Evolutionary conservation across 345 rosid genomes (phyloP).

Genomic region (Acer negundo): DNA sequence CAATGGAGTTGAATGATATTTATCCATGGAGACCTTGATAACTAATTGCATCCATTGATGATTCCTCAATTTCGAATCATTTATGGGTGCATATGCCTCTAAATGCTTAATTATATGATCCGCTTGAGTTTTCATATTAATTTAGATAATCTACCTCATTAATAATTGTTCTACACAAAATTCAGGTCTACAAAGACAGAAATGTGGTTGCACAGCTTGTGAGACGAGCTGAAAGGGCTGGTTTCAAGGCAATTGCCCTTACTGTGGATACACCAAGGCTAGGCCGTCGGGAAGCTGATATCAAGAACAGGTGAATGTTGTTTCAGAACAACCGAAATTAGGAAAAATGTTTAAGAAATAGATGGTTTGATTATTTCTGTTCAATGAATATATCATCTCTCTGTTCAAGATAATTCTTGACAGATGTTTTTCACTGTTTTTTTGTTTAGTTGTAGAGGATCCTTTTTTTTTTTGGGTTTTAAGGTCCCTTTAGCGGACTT

Average conservation of each 20-base stretch:
- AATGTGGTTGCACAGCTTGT: slow-evolving; percentile 87
- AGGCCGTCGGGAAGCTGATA: slow-evolving; percentile 94
- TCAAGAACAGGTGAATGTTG: slow-evolving; percentile 79
- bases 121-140: not conserved
- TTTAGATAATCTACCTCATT: not conserved
- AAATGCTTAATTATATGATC: not conserved
- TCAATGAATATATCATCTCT: not conserved
- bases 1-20: not conserved
- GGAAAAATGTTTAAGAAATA: not conserved
- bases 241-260: slow-evolving; percentile 91
- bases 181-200: slow-evolving; percentile 80
- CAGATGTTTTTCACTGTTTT: not conserved
- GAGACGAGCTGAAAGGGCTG: slow-evolving; percentile 89
- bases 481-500: not conserved
- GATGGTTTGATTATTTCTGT: not conserved
- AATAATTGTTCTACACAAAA: not conserved
- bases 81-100: not conserved
- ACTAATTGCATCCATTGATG: not conserved
- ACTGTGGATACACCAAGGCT: slow-evolving; percentile 95
- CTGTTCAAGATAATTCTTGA: not conserved
- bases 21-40: not conserved
- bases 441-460: not conserved
- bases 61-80: not conserved
- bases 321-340: not conserved
- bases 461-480: not conserved